Conservation (phyloP, 164 flowering plant species). For the Paratinospora sagittata region DNA sequence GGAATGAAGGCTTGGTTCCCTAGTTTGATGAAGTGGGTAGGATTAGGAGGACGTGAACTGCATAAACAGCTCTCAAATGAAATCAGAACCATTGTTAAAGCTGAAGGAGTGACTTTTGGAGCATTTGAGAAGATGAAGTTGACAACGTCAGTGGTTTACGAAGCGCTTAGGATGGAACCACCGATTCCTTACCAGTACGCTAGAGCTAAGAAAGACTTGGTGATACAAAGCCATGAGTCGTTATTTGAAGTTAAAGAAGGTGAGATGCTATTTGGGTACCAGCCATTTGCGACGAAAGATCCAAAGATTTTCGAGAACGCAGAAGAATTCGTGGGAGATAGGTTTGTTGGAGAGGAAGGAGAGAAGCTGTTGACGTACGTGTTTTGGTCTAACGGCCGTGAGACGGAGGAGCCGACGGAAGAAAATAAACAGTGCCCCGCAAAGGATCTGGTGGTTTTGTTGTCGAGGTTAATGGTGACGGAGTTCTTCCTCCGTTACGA, state of each 20-base stretch:
- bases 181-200: conserved; percentile 53
- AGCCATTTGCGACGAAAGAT: conserved; percentile 52
- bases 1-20: conserved; percentile 79
- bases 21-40: conserved; percentile 56
- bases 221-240: conserved; percentile 53
- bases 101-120: conserved; percentile 28
- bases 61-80: conserved; percentile 57
- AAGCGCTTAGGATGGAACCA: conserved; percentile 40
- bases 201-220: conserved; percentile 41
- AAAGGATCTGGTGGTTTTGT: conserved; percentile 39
- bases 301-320: conserved; percentile 40
- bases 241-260: conserved; percentile 46
- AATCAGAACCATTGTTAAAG: conserved; percentile 44
- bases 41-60: conserved; percentile 56
- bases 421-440: conserved; percentile 46
- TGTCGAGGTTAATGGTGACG: conserved; percentile 35
- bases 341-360: conserved; percentile 51
- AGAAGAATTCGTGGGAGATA: no score
- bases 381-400: conserved; percentile 56
- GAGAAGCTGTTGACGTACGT: conserved; percentile 45
- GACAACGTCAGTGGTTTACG: conserved; percentile 21
- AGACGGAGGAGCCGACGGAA: conserved; percentile 33
- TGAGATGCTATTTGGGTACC: conserved; percentile 52
- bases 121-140: conserved; percentile 40
- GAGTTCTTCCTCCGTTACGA: conserved; percentile 49